Evolutionary conservation across 176 grass and related monocot genomes (phyloP), one percentile per base, ranked within the genome.

Genomic region (Elymus sibiricus): DNA sequence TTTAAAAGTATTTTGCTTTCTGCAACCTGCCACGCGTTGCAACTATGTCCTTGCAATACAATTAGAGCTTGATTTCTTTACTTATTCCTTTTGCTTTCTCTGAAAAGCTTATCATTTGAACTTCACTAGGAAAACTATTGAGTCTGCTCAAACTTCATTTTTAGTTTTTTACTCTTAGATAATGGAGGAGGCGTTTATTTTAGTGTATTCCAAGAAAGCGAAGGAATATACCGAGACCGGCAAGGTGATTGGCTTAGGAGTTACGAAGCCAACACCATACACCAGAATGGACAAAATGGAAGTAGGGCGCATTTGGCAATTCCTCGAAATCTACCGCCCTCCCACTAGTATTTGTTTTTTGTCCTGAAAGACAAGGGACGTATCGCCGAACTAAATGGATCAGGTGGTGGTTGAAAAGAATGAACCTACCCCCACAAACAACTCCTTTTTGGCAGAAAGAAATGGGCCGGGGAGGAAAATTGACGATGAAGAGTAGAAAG

Each of bases 1-100:
- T 83, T 79, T 10, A 14, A 46, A 91, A 87, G 79, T 35, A n/a
- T n/a, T 10, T 25, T 29, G 29, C 71, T 82, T 90, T 86, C 61
- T 86, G 31, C 32, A 35, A 68, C 65, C 65, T 9, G 64, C 15
- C 35, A 49, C 71, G 15, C 17, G 42, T 49, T 74, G 42, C 40
- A 10, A 29, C 24, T 49, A 49, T 49, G 28, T 83, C 65, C 7
- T 26, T 46, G 28, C 42, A 27, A 58, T 64, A 75, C 72, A 56
- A 83, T 64, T 86, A 28, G 31, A 44, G 56, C 19, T 37, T 24
- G 19, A 58, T 22, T 58, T 11, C 10, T 19, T 64, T 29, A 22
- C 22, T 28, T 71, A 71, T 29, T 24, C 10, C 43, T 39, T 71
- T 49, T 35, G 9, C 4, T 55, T 64, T 66, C 13, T 79, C 34